Conservation (phyloP, 768 basidiomycete species). For the Austroboletus eburneus region DNA sequence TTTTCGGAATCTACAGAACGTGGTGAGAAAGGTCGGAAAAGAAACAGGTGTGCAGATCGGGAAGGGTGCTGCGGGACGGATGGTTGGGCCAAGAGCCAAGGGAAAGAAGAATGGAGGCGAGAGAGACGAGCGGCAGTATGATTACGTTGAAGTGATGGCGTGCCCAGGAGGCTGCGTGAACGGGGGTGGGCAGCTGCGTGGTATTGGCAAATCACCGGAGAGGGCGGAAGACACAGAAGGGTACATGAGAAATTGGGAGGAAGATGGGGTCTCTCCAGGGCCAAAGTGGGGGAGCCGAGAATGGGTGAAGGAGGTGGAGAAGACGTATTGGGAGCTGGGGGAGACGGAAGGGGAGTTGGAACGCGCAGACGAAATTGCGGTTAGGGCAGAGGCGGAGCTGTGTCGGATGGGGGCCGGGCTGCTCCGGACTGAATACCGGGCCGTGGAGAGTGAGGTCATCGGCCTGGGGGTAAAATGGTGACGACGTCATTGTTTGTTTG, state of each 20-base stretch:
- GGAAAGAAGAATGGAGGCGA: conserved; percentile 33
- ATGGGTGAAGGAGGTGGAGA: conserved; percentile 80
- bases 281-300: conserved; percentile 80
- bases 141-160: conserved; percentile 98
- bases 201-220: conserved; percentile 15
- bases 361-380: conserved; percentile 36
- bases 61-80: conserved; percentile 59
- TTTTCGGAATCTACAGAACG: conserved; percentile 94
- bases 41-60: conserved; percentile 73
- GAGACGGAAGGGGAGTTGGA: neutral
- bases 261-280: conserved; percentile 44
- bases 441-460: conserved; percentile 81
- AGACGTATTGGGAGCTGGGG: conserved; percentile 66
- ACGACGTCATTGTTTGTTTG: conserved; percentile 15
- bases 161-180: conserved; percentile 98
- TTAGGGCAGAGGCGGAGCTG: conserved; percentile 39
- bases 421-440: conserved; percentile 78
- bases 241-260: conserved; percentile 58
- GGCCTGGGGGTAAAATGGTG: conserved; percentile 76
- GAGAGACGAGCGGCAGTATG: conserved; percentile 52
- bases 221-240: conserved; percentile 58
- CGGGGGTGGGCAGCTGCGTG: conserved; percentile 79
- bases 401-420: conserved; percentile 45
- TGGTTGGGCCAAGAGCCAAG: conserved; percentile 25
- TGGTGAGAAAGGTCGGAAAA: conserved; percentile 89